These are phyloP conservation scores for Lentinula detonsa DNA, from an alignment of 768 basidiomycete species.

Conservation along the genomic window DNA sequence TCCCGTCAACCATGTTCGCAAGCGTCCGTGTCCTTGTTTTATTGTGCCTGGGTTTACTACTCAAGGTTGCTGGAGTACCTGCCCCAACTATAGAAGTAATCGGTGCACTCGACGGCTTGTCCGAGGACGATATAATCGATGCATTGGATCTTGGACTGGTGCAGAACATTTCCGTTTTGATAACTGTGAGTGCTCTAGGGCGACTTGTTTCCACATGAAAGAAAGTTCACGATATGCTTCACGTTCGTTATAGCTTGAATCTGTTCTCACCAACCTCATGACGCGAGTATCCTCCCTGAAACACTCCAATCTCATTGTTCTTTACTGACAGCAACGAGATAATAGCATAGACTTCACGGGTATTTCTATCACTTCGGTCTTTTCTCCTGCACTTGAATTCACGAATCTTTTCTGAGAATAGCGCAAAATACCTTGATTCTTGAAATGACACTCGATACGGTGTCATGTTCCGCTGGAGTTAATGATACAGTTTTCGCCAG, in stretches of 20 bases:
- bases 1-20: not conserved
- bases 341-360: conserved; percentile 31
- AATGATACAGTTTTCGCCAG: conserved; percentile 49
- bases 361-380: conserved; percentile 7
- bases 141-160: conserved; percentile 33
- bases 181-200: conserved; percentile 26
- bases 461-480: conserved; percentile 38
- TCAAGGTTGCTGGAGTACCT: conserved; percentile 18
- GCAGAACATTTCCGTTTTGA: conserved; percentile 28
- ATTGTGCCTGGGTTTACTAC: conserved; percentile 9
- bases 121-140: conserved; percentile 34
- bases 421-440: conserved; percentile 38
- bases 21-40: not conserved
- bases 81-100: not conserved
- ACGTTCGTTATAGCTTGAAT: conserved; percentile 23
- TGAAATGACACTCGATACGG: conserved; percentile 38
- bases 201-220: not conserved
- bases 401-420: conserved; percentile 8
- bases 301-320: too few relatives aligned
- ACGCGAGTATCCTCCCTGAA: conserved; percentile 18
- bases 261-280: conserved; percentile 28
- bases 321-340: not conserved
- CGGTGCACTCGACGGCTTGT: conserved; percentile 15
- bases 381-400: not conserved
- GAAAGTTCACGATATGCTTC: not conserved